Base-by-base conservation (phyloP, 2,329 filamentous ascomycete species). In the Endoconidiophora polonica region DNA sequence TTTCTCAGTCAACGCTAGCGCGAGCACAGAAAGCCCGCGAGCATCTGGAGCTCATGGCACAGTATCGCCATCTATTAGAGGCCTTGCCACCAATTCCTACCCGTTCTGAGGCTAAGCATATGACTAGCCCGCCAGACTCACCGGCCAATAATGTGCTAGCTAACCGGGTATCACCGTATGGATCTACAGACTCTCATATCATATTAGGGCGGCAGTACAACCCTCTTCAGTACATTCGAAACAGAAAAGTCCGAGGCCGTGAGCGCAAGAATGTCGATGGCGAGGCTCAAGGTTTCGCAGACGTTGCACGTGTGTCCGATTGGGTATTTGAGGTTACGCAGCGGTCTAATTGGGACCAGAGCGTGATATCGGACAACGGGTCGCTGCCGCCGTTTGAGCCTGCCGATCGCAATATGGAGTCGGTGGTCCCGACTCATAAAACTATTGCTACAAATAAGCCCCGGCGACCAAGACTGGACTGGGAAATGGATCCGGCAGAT, bases 191-290 rank as follows among this genome's bases (percentile, higher is more conserved):
- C 48, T 62, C 52, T 54, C 62, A 49, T 62, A 63, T 55, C 46
- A 66, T 57, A 52, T 62, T 81, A 5, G 83, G 83, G 3, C 79
- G 88, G 48, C 66, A 71, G 2, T 96, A 96, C 61, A 94, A 98
- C 61, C 91, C 90, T 3, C 66, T 98, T 22, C 91, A 96, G 63
- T 86, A 86, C 57, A 83, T 96, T 50, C 81, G 91, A 18, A 96
- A 98, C 60, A 76, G 90, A 44, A 90, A 88, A 61, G 76, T 91
- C 10, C 75, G 91, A 55, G 81, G 82, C 23, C 76, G 88, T 14
- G 85, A 93, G 64, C 76, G 85, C 39, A 80, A 76, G 56, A 66
- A 74, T 0, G 80, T 94, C 33, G 77, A 91, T 58, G 79, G 83
- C 14, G 79, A 86, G 54, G 70, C 72, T 1, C 80, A 84, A 56